Evolutionary conservation across 176 grass and related monocot species (phyloP), one percentile per base, ranked within the genome.

Genomic region (Bolboschoenus planiculmis): DNA sequence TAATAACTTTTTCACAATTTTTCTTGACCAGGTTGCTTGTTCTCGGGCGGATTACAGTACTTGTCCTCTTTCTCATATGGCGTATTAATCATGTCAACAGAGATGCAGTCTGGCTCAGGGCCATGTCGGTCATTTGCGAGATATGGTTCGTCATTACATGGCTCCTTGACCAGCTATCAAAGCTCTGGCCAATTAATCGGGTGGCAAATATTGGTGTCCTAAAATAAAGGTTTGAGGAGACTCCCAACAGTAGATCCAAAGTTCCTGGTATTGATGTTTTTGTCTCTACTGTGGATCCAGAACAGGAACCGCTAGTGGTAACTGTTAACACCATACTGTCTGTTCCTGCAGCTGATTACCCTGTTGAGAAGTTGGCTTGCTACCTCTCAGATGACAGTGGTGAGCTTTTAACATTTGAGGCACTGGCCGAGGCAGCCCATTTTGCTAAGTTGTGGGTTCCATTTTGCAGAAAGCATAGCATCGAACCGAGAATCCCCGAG

Each of bases 261-360:
- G 91, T 97, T 0, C 94, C 94, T 0, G 94, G 89, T 0, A 88
- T 97, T 0, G 94, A 97, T 85, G 30, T 97, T 26, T 97, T 97
- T 72, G 89, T 97, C 24, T 93, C 94, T 79, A 97, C 94, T 4
- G 94, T 89, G 0, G 94, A 97, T 55, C 91, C 94, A 0, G 59
- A 93, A 84, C 93, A 97, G 85, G 94, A 97, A 78, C 91, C 94
- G 2, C 86, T 89, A 39, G 82, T 97, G 0, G 89, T 90, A 27
- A 97, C 94, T 1, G 89, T 89, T n/a, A 97, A 97, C 81, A 93
- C 94, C 6, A 65, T 97, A 70, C 94, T 97, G 14, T 97, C 91
- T 84, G 93, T 97, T 80, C 94, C 93, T n/a, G 91, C 89, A 29
- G 89, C 91, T 74, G 94, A 93, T 83, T 97, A 90, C 89, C 94